Base-by-base conservation (phyloP, 805 yeast genomes). In the Dipodascus albidus region DNA sequence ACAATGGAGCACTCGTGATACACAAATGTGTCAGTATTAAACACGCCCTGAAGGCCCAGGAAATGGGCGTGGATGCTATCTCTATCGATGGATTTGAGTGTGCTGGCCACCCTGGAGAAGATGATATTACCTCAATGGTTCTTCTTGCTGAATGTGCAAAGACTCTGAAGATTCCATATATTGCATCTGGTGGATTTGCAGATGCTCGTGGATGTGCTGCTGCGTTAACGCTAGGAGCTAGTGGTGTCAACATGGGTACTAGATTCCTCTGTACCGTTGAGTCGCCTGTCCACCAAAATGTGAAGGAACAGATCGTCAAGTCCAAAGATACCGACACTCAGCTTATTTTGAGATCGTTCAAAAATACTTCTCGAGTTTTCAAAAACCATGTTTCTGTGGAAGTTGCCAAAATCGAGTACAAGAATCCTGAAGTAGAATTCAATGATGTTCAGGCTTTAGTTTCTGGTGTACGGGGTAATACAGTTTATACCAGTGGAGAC, bases 71-170 rank as follows among this genome's bases (percentile, higher is more conserved):
- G n/a, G 62, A 63, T 31, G 64, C 65, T 44, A 57, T 66, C 51
- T 60, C 66, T 19, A 65, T 66, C 41, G 69, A 66, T 47, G 69
- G 69, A 4, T 65, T 63, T 47, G 67, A 65, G 55, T 65, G 68
- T 51, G 69, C 69, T 4, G 69, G 69, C 14, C 69, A 66, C 52
- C 69, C 69, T 19, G 69, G 69, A n/a, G 68, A 66, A 55, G 64
- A 65, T 54, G 69, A 61, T 33, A 51, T 66, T 33, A 55, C 64
- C 49, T 55, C 64, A 3, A 51, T 66, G 51, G 54, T 66, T 20
- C 56, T 65, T 47, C 58, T 65, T 22, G 59, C 62, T 20, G 55
- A 64, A 23, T 62, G 64, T 17, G 56, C 58, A n/a, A 63, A 62
- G 54, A 61, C 38, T 47, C 61, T 63, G 49, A 58, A 56, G 51